Conservation (phyloP, 2,329 filamentous ascomycete species). For the Ophiocordyceps robertsii region DNA sequence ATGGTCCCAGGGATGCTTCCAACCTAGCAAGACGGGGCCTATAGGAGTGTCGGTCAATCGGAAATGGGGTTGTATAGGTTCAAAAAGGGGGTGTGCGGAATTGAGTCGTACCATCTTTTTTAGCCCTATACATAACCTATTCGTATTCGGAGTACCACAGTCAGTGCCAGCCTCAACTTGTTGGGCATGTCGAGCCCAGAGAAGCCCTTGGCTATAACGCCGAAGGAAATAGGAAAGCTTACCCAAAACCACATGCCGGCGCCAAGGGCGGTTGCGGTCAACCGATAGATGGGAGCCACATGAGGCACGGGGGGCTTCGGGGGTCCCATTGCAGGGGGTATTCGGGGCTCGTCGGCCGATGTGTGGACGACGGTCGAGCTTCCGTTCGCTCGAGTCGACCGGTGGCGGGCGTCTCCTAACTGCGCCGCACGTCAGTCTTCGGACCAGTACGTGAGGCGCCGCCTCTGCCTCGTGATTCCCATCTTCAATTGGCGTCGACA, state of each 20-base stretch:
- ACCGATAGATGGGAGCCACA: constrained; percentile 57
- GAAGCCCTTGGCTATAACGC: neutral
- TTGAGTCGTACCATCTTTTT: constrained; percentile 63
- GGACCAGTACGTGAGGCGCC: too few species aligned
- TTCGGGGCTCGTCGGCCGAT: neutral
- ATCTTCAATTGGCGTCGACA: too few species aligned
- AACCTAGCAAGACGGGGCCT: constrained; percentile 71
- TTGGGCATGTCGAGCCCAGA: neutral
- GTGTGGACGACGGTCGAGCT: neutral
- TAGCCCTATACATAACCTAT: constrained; percentile 89
- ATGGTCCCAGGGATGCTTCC: constrained; percentile 96
- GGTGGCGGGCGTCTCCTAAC: neutral
- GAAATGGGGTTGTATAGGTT: neutral
- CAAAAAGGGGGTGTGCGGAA: neutral
- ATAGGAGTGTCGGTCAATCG: neutral
- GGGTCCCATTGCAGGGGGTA: constrained; percentile 16
- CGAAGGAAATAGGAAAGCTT: constrained; percentile 23
- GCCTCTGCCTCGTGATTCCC: too few species aligned
- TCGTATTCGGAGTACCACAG: constrained; percentile 19
- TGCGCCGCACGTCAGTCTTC: too few species aligned
- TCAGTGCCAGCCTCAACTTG: neutral
- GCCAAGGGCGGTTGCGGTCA: constrained; percentile 73
- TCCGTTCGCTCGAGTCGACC: neutral
- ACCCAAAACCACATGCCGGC: constrained; percentile 99
- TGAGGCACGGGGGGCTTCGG: constrained; percentile 31